A percentile compares a stretch with the other conserved stretches of the same genome.
These are phyloP conservation scores for Macrolepiota albuminosa DNA, from an alignment of 768 basidiomycete genomes.

Conservation along the genomic window DNA sequence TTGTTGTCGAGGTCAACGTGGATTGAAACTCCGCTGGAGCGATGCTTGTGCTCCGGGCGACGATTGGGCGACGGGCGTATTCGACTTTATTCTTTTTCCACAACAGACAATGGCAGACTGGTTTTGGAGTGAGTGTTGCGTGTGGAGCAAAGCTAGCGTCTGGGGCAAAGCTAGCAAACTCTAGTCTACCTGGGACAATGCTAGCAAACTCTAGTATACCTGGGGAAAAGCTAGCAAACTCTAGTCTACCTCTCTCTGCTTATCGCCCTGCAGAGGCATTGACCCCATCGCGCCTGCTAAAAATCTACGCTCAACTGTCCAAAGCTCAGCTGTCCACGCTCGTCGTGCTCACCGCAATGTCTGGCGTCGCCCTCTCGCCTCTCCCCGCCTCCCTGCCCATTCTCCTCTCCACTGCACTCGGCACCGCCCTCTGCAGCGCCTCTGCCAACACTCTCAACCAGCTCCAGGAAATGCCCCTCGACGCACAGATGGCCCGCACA, in stretches of 20 bases:
- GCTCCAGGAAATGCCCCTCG: conserved; percentile 90
- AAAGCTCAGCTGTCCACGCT: conserved; percentile 82
- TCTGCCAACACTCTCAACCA: conserved; percentile 96
- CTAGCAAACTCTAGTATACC: no score
- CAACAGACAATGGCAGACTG: conserved; percentile 48
- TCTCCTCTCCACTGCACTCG: conserved; percentile 80
- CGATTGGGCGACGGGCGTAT: neutral
- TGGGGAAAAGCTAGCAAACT: no score
- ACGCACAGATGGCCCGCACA: conserved; percentile 95
- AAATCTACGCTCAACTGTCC: conserved; percentile 75
- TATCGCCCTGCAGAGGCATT: conserved; percentile 38
- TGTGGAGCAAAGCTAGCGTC: neutral
- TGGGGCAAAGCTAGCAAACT: no score
- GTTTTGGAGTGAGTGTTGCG: no score
- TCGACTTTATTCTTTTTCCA: conserved; percentile 63
- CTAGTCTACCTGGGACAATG: no score
- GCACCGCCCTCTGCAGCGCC: conserved; percentile 87
- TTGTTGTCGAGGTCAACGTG: conserved; percentile 12
- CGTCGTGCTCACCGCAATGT: conserved; percentile 85
- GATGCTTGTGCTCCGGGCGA: conserved; percentile 4
- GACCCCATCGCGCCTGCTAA: conserved; percentile 48
- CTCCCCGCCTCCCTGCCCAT: conserved; percentile 79
- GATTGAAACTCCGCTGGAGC: conserved; percentile 18
- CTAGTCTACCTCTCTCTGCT: conserved; percentile 16
- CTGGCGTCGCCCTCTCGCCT: conserved; percentile 90